Percentiles rank a stretch among this genome's conserved stretches.
phyloP scores from a whole-genome alignment of 2,329 filamentous ascomycete species.

The Fusarium solani-melongenae region DNA sequence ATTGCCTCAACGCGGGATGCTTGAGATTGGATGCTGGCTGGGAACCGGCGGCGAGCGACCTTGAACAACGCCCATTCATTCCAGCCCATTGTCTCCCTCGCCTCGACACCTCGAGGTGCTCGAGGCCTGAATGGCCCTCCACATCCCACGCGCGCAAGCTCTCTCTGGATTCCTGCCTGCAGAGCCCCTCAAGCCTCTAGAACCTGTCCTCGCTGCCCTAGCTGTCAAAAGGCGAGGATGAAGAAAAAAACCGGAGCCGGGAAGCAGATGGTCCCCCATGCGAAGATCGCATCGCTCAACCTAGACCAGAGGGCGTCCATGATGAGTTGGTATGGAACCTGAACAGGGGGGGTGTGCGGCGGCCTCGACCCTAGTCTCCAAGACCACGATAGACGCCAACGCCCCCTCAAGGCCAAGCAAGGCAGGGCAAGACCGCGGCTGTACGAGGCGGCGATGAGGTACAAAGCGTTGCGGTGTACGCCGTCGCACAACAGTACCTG shows the following conservation, averaged over 20 bases:
- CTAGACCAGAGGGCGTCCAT: slow-evolving; percentile 31
- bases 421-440: slow-evolving; percentile 32
- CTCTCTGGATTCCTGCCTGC: neutral
- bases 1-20: slow-evolving; percentile 29
- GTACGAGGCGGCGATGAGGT: slow-evolving; percentile 34
- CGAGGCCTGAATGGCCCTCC: neutral
- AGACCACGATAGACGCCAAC: slow-evolving; percentile 36
- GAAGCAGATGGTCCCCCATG: slow-evolving; percentile 39
- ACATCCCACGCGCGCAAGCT: neutral
- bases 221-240: slow-evolving; percentile 6
- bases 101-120: neutral
- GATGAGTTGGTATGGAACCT: slow-evolving; percentile 28
- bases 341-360: slow-evolving; percentile 29
- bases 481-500: slow-evolving; percentile 28
- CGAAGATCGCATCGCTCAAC: slow-evolving; percentile 43
- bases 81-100: slow-evolving; percentile 19
- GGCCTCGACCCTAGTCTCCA: slow-evolving; percentile 17
- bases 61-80: slow-evolving; percentile 8
- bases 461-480: slow-evolving; percentile 37
- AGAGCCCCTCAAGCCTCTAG: neutral
- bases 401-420: slow-evolving; percentile 28
- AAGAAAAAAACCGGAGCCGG: slow-evolving; percentile 41
- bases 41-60: slow-evolving; percentile 18
- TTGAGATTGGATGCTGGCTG: slow-evolving; percentile 19
- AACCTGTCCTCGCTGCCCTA: slow-evolving; percentile 19